Evolutionary conservation across 2,329 filamentous ascomycete species (phyloP).

Genomic region (Fusarium sp.): DNA sequence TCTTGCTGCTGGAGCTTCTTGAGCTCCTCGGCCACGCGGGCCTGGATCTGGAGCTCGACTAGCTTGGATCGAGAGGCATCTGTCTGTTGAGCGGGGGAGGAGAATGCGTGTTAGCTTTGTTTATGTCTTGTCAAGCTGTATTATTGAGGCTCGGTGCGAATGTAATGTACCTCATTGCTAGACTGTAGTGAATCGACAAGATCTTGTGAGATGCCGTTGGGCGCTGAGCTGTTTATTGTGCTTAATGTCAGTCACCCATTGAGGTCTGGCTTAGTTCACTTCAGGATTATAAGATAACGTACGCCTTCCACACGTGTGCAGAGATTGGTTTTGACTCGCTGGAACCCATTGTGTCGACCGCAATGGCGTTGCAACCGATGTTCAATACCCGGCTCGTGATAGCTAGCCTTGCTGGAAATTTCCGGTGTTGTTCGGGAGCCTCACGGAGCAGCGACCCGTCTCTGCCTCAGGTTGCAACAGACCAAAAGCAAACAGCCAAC

Average conservation of each 20-base stretch:
- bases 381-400: slow-evolving; percentile 47
- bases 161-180: slow-evolving; percentile 79
- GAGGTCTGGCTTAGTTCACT: neutral
- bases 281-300: slow-evolving; percentile 46
- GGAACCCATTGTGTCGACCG: slow-evolving; percentile 64
- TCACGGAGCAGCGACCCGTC: slow-evolving; percentile 44
- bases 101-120: slow-evolving; percentile 27
- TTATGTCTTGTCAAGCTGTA: neutral
- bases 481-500: neutral
- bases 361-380: slow-evolving; percentile 51
- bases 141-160: neutral
- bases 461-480: slow-evolving; percentile 48
- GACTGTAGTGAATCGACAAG: slow-evolving; percentile 85
- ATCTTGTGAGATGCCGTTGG: slow-evolving; percentile 76
- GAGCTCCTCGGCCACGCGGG: slow-evolving; percentile 87
- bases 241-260: slow-evolving; percentile 39
- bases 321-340: slow-evolving; percentile 64
- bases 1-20: slow-evolving; percentile 79
- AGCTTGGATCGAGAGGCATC: slow-evolving; percentile 86
- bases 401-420: slow-evolving; percentile 49
- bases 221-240: slow-evolving; percentile 54
- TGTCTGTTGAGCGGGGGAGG: slow-evolving; percentile 67
- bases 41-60: slow-evolving; percentile 87
- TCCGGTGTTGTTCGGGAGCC: slow-evolving; percentile 51
- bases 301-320: slow-evolving; percentile 66